Conservation (phyloP, 2,329 filamentous ascomycete genomes). For the Cordyceps cicadae region DNA sequence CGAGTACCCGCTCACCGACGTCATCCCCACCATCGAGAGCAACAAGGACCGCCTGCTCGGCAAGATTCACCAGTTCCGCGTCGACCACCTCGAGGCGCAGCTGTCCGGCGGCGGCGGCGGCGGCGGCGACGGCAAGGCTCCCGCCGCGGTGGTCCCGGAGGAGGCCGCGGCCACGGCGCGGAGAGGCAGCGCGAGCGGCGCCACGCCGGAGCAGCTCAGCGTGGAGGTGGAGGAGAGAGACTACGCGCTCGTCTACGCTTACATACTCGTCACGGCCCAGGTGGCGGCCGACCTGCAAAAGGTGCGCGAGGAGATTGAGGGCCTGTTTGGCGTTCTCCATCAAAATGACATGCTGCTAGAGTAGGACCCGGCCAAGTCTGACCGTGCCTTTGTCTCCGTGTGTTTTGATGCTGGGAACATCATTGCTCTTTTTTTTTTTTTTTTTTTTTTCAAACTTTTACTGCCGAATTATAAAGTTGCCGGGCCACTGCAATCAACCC, state of each 20-base stretch:
- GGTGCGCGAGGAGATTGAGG: constrained; percentile 53
- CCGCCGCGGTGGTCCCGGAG: neutral
- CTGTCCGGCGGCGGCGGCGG: constrained; percentile 16
- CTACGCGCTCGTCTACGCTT: constrained; percentile 88
- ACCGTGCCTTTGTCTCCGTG: neutral
- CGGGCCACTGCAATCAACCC: too few species aligned
- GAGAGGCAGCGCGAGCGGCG: neutral
- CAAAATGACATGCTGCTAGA: constrained; percentile 51
- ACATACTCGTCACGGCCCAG: constrained; percentile 62
- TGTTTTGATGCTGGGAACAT: neutral
- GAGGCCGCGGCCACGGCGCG: neutral
- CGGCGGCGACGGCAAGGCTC: constrained; percentile 14
- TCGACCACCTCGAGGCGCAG: constrained; percentile 47
- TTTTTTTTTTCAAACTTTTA: too few species aligned
- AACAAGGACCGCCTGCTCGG: constrained; percentile 75
- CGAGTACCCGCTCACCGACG: constrained; percentile 86
- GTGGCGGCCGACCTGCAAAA: constrained; percentile 56
- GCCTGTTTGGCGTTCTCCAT: constrained; percentile 54
- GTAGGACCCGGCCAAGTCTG: constrained; percentile 22
- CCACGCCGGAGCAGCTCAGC: constrained; percentile 15
- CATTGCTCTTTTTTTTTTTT: neutral
- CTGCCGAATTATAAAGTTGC: too few species aligned
- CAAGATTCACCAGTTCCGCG: constrained; percentile 80
- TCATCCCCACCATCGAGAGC: constrained; percentile 73
- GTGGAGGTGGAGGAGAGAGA: constrained; percentile 54